Base-by-base conservation (phyloP, 305 asterid genomes). In the Fraxinus velutina region DNA sequence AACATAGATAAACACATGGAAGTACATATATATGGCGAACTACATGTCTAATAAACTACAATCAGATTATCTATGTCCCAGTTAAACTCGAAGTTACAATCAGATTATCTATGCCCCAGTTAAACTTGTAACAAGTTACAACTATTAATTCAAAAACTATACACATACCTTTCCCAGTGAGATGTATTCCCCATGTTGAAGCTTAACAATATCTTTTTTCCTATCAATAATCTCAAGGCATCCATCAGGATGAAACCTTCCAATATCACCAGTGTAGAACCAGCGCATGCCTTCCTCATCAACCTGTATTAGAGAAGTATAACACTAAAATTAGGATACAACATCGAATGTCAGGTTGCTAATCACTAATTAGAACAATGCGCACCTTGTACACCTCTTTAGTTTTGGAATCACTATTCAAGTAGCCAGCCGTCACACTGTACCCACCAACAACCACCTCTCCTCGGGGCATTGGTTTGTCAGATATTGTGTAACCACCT, bases 381-480 rank as follows among this genome's bases (percentile, higher is more conserved):
- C 81, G 36, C 85, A 90, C 98, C 91, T 86, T 88, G 86, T 88
- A 94, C 17, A 92, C 97, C 86, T 94, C 97, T 55, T 83, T 89
- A 30, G 98, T 94, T 88, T 94, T 93, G 21, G 82, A 91, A 78
- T 92, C 98, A 78, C 88, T 92, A 80, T 91, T 92, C 81, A 90
- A 94, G 84, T 94, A 94, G 80, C 98, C 98, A 85, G 95, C 94
- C 79, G 92, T 92, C 66, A 94, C 93, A 79, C 97, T 90, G 86
- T 90, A 89, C 79, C 98, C 98, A 83, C 98, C 98, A 78, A 92
- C 85, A n/a, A 94, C 90, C n/a, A 94, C 89, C 85, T 94, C 98
- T 86, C 98, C 98, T 62, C 98, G 92, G 27, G 98, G 94, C 97
- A 91, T 90, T 78, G 98, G 98, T 84, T 91, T 90, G 84, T 94